Percentiles rank a stretch among this genome's conserved stretches.
Conservation (phyloP, 768 basidiomycete genomes). For the Termitomyces sp. region DNA sequence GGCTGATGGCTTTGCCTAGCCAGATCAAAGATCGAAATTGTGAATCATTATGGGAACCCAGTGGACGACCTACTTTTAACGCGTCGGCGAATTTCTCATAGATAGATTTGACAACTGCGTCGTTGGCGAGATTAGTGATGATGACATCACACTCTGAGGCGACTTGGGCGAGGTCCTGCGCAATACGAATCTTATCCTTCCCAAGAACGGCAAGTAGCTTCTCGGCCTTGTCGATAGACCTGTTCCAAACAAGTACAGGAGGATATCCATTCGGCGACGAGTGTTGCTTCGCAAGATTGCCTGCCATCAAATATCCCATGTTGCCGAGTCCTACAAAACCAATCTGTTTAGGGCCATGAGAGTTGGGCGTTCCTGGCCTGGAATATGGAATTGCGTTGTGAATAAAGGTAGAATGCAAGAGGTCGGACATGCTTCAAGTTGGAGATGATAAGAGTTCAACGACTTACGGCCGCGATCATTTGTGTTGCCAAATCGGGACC, state of each 20-base stretch:
- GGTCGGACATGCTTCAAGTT: slow-evolving; percentile 19
- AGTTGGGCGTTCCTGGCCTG: slow-evolving; percentile 51
- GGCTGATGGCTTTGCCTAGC: slow-evolving; percentile 35
- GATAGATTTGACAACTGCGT: slow-evolving; percentile 62
- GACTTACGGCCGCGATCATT: too few species aligned
- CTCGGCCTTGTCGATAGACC: slow-evolving; percentile 59
- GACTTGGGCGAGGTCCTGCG: slow-evolving; percentile 53
- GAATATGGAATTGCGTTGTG: slow-evolving; percentile 41
- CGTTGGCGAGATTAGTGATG: slow-evolving; percentile 70
- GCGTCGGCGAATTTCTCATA: slow-evolving; percentile 59
- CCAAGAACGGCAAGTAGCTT: slow-evolving; percentile 56
- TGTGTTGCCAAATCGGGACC: slow-evolving; percentile 3
- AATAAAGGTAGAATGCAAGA: slow-evolving; percentile 17
- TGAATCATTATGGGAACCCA: neutral
- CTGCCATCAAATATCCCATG: slow-evolving; percentile 77
- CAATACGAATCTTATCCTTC: slow-evolving; percentile 48
- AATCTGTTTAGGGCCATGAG: slow-evolving; percentile 26
- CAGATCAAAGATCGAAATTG: slow-evolving; percentile 9
- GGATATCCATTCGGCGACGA: slow-evolving; percentile 29
- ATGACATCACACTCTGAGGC: slow-evolving; percentile 69
- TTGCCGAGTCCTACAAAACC: slow-evolving; percentile 53
- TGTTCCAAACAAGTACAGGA: slow-evolving; percentile 75
- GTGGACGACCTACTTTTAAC: slow-evolving; percentile 40
- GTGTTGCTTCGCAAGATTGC: slow-evolving; percentile 65
- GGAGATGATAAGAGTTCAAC: slow-evolving; percentile 5